Base-by-base conservation (phyloP, 495 filamentous ascomycete genomes). In the Penicillium argentinense region DNA sequence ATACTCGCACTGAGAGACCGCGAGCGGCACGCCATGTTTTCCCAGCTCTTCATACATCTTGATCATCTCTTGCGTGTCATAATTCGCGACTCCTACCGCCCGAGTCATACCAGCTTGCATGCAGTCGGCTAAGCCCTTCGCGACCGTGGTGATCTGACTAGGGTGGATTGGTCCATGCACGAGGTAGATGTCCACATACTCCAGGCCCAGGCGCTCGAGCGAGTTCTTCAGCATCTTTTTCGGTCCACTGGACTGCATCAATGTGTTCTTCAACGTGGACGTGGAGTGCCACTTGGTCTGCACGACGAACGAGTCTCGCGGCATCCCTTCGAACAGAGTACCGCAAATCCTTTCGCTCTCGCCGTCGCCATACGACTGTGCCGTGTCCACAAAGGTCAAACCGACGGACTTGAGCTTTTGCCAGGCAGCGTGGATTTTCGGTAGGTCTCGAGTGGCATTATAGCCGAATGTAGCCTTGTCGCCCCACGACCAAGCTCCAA, bases 101-200 rank as follows among this genome's bases (percentile, higher is more conserved):
- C 57, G 58, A 5, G 71, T 45, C 42, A 69, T 47, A 0, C 71
- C 71, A 4, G 55, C 22, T 16, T 71, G 43, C 25, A 73, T 71
- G 42, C 71, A 74, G 1, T 70, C 66, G 1, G 65, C 66, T 13
- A 75, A 32, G 0, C 60, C 60, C 25, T 56, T 53, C 1, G 51
- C 54, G 7, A 61, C 54, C 1, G 54, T 61, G 8, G 57, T 44
- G 27, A 63, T 57, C 34, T 38, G 36, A 29, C 39, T 53, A 5
- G 47, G 43, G 33, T 63, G 60, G 7, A 57, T 58, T 5, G 88
- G 88, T 12, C 67, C 59, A 64, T 89, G 84, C 52, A 91, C 85
- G 1, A 91, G 75, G 62, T 90, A 91, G 51, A 88, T 73, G 65
- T 93, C 87, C 3, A 93, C 84, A 64, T 91, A 88, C 27, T 86